A percentile compares a stretch with the other conserved stretches of the same genome.
Conservation (phyloP, 495 filamentous ascomycete species). For the Neurospora sp. region DNA sequence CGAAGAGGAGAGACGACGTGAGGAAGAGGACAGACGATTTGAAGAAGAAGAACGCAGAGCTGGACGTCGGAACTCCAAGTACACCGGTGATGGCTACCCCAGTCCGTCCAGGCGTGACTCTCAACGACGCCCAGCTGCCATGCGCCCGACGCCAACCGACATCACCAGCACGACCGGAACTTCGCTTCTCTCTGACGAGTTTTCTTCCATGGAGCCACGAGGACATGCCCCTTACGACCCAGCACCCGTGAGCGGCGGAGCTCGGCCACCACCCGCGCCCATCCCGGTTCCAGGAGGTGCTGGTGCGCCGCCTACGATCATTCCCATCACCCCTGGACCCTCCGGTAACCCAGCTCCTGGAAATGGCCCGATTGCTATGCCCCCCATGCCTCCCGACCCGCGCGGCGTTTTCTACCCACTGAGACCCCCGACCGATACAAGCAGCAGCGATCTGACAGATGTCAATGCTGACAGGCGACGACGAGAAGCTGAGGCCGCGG, state of each 20-base stretch:
- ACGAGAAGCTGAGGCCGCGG: constrained; percentile 38
- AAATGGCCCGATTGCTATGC: constrained; percentile 30
- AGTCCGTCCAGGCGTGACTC: constrained; percentile 44
- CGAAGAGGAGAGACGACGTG: constrained; percentile 51
- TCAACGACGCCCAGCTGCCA: constrained; percentile 20
- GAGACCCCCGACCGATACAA: constrained; percentile 41
- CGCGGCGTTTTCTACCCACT: constrained; percentile 49
- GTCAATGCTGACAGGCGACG: constrained; percentile 26
- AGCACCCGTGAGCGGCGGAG: constrained; percentile 11
- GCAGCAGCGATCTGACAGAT: constrained; percentile 31
- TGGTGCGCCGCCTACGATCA: constrained; percentile 16
- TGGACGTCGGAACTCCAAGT: constrained; percentile 30
- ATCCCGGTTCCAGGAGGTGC: not conserved
- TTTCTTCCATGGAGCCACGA: constrained; percentile 27
- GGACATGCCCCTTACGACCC: constrained; percentile 22
- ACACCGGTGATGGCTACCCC: constrained; percentile 52
- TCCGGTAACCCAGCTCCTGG: constrained; percentile 4
- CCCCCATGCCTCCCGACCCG: constrained; percentile 42
- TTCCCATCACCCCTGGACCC: constrained; percentile 24
- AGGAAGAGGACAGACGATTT: constrained; percentile 38
- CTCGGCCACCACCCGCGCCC: not conserved
- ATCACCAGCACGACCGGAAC: constrained; percentile 16
- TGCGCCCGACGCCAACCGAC: constrained; percentile 26
- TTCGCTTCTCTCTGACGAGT: constrained; percentile 27
- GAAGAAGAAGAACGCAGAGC: constrained; percentile 37